A percentile compares a stretch with the other conserved stretches of the same genome.
phyloP scores from a whole-genome alignment of 2,329 filamentous ascomycete genomes.

The Aspergillus sp. region DNA sequence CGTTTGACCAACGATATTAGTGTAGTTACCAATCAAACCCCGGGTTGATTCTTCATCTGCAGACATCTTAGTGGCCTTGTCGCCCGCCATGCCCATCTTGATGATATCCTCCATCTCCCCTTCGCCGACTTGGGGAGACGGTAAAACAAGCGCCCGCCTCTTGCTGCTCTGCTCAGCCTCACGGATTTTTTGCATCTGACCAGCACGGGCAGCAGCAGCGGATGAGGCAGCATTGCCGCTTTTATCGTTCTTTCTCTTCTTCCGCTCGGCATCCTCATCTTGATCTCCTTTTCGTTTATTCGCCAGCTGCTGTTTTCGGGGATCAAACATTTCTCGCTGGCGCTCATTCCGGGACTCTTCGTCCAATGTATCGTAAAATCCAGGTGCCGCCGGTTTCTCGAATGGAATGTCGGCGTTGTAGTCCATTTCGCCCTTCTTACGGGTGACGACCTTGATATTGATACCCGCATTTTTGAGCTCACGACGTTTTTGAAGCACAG shows the following conservation, averaged over 20 bases:
- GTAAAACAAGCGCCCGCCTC: conserved; percentile 70
- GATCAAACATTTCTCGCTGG: conserved; percentile 78
- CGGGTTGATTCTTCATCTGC: conserved; percentile 75
- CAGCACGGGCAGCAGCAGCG: conserved; percentile 84
- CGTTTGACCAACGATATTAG: conserved; percentile 67
- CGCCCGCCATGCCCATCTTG: conserved; percentile 94
- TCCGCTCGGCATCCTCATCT: conserved; percentile 70
- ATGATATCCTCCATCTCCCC: conserved; percentile 93
- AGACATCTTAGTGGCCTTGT: conserved; percentile 69
- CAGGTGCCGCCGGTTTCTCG: conserved; percentile 77
- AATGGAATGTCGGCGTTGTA: conserved; percentile 99
- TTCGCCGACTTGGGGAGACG: conserved; percentile 85
- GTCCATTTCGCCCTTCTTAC: conserved; percentile 96
- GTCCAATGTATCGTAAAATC: conserved; percentile 88
- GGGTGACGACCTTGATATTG: conserved; percentile 88
- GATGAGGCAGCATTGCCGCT: conserved; percentile 67
- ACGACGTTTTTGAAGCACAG: conserved; percentile 84
- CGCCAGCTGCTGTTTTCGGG: conserved; percentile 78
- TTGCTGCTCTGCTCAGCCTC: conserved; percentile 98
- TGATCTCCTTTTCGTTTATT: conserved; percentile 90
- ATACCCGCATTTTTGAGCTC: conserved; percentile 97
- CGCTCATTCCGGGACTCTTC: conserved; percentile 74
- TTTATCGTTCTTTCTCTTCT: conserved; percentile 84
- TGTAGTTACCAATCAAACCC: conserved; percentile 80
- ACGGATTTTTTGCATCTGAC: conserved; percentile 85